Percentiles rank a stretch among this genome's conserved stretches.
Conservation (phyloP, 257 asterid species). For the Forsythia viridissima region DNA sequence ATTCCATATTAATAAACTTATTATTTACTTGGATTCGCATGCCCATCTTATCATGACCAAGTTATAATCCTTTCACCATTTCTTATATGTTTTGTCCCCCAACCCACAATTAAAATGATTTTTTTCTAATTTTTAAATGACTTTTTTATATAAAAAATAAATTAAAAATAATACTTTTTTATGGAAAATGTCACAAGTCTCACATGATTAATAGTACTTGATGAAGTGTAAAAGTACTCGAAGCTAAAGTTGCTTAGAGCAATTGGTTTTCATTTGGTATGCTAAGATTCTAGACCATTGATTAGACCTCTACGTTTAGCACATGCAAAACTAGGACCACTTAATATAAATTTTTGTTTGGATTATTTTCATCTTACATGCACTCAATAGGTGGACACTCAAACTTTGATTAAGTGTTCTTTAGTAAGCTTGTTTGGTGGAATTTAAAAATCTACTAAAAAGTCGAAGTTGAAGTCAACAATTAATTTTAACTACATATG, state of each 20-base stretch:
- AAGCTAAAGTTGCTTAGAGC: background rate
- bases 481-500: no score
- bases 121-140: no score
- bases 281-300: background rate
- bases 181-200: background rate
- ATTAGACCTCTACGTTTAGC: background rate
- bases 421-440: no score
- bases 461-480: no score
- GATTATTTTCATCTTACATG: no score
- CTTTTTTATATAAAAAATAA: no score
- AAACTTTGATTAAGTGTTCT: no score
- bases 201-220: conserved; percentile 24
- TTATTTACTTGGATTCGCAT: background rate
- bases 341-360: no score
- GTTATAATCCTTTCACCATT: background rate
- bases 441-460: no score
- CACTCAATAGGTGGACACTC: no score
- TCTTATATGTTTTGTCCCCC: background rate
- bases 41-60: background rate
- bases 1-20: background rate
- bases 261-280: background rate
- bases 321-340: background rate
- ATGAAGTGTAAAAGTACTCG: background rate
- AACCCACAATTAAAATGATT: background rate
- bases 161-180: no score